Conservation (phyloP, 345 rosid species). For the Sisymbrium altissimum region DNA sequence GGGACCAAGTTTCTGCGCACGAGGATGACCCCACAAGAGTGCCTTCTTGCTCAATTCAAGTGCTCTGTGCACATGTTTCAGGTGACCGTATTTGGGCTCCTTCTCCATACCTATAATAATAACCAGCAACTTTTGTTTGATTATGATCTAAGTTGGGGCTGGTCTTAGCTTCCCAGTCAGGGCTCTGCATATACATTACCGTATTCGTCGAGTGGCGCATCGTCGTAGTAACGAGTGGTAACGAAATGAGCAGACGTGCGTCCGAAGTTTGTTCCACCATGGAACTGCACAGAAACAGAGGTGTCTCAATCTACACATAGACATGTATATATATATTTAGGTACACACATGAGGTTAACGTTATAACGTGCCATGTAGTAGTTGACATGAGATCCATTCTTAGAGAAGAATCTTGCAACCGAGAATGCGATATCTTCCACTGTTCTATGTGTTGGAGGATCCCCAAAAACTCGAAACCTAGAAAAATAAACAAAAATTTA, state of each 20-base stretch:
- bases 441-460: conserved; percentile 50
- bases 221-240: conserved; percentile 88
- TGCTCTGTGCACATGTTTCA: conserved; percentile 76
- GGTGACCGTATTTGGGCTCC: conserved; percentile 82
- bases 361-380: conserved; percentile 73
- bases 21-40: conserved; percentile 56
- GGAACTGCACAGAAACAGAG: conserved; percentile 48
- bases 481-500: no score
- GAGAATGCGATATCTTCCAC: conserved; percentile 77
- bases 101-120: conserved; percentile 45
- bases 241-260: conserved; percentile 76
- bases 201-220: conserved; percentile 92
- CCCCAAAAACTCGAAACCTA: conserved; percentile 63
- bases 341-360: neutral
- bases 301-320: neutral
- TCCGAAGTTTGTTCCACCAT: conserved; percentile 91
- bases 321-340: neutral
- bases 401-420: conserved; percentile 75
- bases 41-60: conserved; percentile 64
- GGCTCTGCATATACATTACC: conserved; percentile 36
- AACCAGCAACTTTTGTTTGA: neutral
- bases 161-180: neutral
- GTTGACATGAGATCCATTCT: conserved; percentile 74
- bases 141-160: neutral
- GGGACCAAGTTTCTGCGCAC: conserved; percentile 21